Percentiles rank a stretch among this genome's conserved stretches.
Conservation (phyloP, 257 asterid species). For the Solanum tarijense region DNA sequence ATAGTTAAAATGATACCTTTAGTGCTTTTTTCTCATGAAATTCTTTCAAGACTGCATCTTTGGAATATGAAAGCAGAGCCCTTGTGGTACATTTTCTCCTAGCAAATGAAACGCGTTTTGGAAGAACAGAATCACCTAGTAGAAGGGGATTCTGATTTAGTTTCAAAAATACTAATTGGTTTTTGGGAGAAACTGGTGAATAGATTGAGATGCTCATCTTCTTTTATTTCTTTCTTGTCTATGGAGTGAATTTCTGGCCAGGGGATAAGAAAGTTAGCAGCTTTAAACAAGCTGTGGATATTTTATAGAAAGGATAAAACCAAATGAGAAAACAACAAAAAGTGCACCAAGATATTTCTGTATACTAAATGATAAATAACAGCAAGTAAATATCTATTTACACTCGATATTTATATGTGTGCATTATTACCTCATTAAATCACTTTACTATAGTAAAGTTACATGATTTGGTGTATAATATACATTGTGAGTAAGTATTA, state of each 20-base stretch:
- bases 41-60: slow-evolving; percentile 53
- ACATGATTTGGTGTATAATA: neutral
- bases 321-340: neutral
- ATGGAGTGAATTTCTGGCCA: neutral
- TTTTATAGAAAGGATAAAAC: neutral
- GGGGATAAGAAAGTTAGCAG: neutral
- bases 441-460: neutral
- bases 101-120: slow-evolving; percentile 21
- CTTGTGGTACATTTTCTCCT: slow-evolving; percentile 19
- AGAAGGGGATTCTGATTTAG: slow-evolving; percentile 34
- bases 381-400: neutral
- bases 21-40: slow-evolving; percentile 70
- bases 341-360: neutral
- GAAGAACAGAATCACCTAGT: slow-evolving; percentile 15
- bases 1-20: slow-evolving; percentile 31
- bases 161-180: slow-evolving; percentile 19
- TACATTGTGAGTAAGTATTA: neutral
- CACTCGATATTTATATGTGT: neutral
- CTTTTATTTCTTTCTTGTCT: neutral
- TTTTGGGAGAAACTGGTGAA: slow-evolving; percentile 25
- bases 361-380: neutral
- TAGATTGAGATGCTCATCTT: slow-evolving; percentile 49
- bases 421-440: neutral
- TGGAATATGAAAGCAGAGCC: slow-evolving; percentile 53
- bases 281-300: neutral